Percentiles rank a stretch among this genome's conserved stretches.
Evolutionary conservation across 108 stramenopile species (phyloP).

Genomic region (Mediolabrus comicus): DNA sequence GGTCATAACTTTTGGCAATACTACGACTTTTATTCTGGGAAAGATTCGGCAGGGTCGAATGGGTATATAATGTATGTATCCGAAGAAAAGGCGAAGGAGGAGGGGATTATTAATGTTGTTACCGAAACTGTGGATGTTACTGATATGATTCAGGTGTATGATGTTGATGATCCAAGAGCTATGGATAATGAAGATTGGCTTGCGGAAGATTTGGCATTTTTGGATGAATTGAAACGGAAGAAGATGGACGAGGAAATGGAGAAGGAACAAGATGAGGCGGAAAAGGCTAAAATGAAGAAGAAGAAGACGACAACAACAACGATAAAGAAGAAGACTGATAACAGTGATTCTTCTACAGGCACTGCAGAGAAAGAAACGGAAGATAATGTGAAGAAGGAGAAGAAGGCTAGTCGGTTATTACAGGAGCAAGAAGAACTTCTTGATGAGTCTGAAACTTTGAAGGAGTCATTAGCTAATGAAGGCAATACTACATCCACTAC

Average conservation of each 20-base stretch:
- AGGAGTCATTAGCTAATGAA: too few relatives aligned
- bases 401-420: not conserved
- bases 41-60: constrained; percentile 78
- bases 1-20: constrained; percentile 63
- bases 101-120: constrained; percentile 65
- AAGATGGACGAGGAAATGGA: constrained; percentile 9
- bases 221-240: constrained; percentile 33
- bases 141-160: constrained; percentile 51
- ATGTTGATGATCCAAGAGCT: constrained; percentile 22
- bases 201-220: constrained; percentile 37
- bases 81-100: constrained; percentile 46
- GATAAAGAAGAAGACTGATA: constrained; percentile 1
- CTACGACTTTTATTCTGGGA: constrained; percentile 82
- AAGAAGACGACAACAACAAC: not conserved
- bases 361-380: not conserved
- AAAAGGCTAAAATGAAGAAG: constrained; percentile 7
- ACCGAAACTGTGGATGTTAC: constrained; percentile 38
- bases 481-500: too few relatives aligned
- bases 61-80: constrained; percentile 72
- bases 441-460: too few relatives aligned
- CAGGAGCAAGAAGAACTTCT: not conserved
- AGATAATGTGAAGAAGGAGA: not conserved
- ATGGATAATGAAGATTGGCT: constrained; percentile 44
- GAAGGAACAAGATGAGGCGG: not conserved
- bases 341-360: not conserved